Evolutionary conservation across 108 stramenopile genomes (phyloP).

Genomic region (Tribonema minus): DNA sequence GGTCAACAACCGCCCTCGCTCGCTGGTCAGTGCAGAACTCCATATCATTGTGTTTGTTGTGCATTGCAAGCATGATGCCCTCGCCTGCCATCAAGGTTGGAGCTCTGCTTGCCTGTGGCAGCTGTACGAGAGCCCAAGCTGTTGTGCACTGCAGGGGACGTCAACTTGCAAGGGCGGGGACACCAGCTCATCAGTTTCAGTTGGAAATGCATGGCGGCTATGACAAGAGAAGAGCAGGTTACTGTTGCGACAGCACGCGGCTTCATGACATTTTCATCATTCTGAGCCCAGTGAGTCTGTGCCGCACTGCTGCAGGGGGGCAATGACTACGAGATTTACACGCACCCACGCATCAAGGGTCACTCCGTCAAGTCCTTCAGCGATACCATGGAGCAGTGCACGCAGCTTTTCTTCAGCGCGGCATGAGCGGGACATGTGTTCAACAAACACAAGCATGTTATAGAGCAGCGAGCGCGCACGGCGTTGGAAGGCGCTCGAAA

Average conservation of each 20-base stretch:
- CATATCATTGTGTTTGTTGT: no score
- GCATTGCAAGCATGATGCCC: no score
- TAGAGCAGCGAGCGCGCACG: no score
- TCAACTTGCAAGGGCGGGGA: not conserved
- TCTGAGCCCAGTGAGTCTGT: not conserved
- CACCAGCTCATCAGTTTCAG: not conserved
- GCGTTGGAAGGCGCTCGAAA: no score
- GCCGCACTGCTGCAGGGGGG: slow-evolving; percentile 74
- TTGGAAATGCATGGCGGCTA: not conserved
- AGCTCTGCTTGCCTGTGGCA: no score
- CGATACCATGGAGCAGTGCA: slow-evolving; percentile 89
- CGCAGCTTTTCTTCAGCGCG: slow-evolving; percentile 49
- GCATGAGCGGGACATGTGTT: no score
- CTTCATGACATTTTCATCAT: not conserved
- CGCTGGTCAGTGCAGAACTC: not conserved
- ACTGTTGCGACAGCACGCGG: not conserved
- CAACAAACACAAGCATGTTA: no score
- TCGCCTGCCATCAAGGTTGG: no score
- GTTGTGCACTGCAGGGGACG: not conserved
- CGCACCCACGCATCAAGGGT: slow-evolving; percentile 81
- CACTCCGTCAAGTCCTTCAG: slow-evolving; percentile 91
- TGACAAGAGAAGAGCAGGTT: not conserved
- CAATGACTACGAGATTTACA: slow-evolving; percentile 97
- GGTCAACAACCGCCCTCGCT: not conserved
- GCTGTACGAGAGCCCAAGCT: no score